Evolutionary conservation across 495 filamentous ascomycete species (phyloP).

Genomic region (Aspergillus conjunctus): DNA sequence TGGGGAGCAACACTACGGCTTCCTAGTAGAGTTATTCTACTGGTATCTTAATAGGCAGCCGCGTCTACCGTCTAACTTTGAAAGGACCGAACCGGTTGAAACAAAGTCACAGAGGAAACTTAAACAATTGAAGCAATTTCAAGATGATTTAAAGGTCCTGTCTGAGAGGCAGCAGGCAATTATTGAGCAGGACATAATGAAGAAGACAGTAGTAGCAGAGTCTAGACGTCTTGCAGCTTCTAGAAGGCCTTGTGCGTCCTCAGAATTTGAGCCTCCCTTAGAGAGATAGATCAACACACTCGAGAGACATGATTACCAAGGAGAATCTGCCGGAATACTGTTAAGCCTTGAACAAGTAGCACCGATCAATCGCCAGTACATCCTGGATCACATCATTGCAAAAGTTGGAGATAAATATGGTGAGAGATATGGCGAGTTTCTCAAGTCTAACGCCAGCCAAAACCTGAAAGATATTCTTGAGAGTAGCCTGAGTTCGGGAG

Average conservation of each 20-base stretch:
- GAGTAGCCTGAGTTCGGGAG: background rate
- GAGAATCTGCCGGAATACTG: background rate
- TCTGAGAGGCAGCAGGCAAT: background rate
- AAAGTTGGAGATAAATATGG: background rate
- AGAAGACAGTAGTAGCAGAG: background rate
- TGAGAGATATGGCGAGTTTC: background rate
- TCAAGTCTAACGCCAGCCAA: background rate
- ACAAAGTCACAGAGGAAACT: background rate
- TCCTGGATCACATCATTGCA: background rate
- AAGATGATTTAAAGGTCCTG: background rate
- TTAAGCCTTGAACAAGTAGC: background rate
- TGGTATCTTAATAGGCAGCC: background rate
- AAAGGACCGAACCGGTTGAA: background rate
- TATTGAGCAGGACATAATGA: background rate
- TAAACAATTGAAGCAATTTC: background rate
- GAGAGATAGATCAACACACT: no score
- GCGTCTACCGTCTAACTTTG: background rate
- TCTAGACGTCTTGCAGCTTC: background rate
- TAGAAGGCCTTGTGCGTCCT: background rate
- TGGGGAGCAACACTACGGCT: background rate
- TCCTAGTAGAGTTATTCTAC: background rate
- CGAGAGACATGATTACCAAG: no score
- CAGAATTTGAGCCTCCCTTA: no score
- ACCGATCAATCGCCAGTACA: background rate
- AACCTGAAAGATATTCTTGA: constrained; percentile 1